Conservation (phyloP, 2,329 filamentous ascomycete species). For the Cordyceps militaris region DNA sequence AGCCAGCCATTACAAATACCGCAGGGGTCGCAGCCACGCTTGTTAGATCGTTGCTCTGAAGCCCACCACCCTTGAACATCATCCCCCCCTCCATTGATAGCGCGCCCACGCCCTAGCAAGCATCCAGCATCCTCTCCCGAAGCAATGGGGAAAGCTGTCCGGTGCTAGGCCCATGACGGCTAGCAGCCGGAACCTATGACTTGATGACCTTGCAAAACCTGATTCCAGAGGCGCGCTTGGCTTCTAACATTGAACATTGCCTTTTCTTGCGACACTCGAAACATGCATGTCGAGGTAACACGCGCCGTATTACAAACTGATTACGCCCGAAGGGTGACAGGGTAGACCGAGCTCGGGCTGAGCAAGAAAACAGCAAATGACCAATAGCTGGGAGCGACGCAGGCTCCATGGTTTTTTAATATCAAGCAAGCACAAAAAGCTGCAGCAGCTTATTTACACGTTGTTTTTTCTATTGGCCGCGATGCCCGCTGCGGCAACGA, state of each 20-base stretch:
- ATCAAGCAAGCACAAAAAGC: no score
- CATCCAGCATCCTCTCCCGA: background rate
- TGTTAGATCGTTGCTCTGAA: background rate
- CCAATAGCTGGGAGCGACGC: background rate
- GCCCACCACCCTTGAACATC: background rate
- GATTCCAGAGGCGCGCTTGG: background rate
- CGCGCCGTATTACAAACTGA: background rate
- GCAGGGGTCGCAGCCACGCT: background rate
- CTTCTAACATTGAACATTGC: background rate
- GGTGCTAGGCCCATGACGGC: background rate
- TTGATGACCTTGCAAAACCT: background rate
- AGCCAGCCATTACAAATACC: background rate
- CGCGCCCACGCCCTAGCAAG: background rate
- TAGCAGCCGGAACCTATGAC: background rate
- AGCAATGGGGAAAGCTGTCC: slow-evolving; percentile 3
- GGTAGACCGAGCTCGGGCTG: background rate
- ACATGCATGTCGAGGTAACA: background rate
- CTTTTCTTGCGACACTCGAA: background rate
- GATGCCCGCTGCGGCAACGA: no score
- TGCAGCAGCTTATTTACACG: background rate
- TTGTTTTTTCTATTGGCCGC: no score
- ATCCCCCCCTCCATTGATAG: background rate
- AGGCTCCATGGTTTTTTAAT: no score
- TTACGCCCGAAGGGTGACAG: background rate
- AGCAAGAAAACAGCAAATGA: background rate